These are phyloP conservation scores for Taphrina wiesneri DNA, from an alignment of 1,139 yeast genomes.

Conservation along the genomic window DNA sequence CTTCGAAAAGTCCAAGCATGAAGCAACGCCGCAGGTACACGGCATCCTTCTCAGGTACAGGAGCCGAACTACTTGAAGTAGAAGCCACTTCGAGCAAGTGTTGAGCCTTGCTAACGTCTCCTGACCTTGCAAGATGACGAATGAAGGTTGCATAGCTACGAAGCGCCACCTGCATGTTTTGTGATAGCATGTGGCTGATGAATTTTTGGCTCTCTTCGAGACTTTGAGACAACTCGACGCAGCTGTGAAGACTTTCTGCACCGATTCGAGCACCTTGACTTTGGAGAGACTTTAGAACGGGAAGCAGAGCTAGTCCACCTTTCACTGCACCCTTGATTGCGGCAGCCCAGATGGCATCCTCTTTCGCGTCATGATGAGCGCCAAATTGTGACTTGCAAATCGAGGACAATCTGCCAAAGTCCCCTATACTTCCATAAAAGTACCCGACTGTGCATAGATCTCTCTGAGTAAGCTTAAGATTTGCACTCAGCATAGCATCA, in stretches of 20 bases:
- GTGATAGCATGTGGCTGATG: not conserved
- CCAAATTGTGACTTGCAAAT: not conserved
- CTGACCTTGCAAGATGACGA: constrained; percentile 3
- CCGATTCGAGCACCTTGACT: not conserved
- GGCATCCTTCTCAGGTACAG: not conserved
- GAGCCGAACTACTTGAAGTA: not conserved
- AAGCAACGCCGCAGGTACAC: not conserved
- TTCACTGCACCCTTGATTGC: not conserved
- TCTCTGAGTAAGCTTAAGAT: not conserved
- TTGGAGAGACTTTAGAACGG: not conserved
- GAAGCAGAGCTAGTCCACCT: not conserved
- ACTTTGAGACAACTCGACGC: not conserved
- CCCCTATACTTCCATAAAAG: not conserved
- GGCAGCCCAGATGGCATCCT: constrained; percentile 17
- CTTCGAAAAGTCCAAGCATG: constrained; percentile 27
- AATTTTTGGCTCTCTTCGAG: constrained; percentile 1
- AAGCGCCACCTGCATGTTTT: constrained; percentile 1
- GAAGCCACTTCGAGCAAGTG: constrained; percentile 3
- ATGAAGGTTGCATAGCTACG: constrained; percentile 19
- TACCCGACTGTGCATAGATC: not conserved
- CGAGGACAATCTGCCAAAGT: not conserved
- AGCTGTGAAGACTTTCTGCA: not conserved
- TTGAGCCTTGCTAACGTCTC: constrained; percentile 10
- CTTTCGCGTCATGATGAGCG: not conserved
- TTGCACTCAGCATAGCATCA: not conserved